Evolutionary conservation across 108 stramenopile species (phyloP), one percentile per base, ranked within the genome.

Genomic region (Epipyxis sp.): DNA sequence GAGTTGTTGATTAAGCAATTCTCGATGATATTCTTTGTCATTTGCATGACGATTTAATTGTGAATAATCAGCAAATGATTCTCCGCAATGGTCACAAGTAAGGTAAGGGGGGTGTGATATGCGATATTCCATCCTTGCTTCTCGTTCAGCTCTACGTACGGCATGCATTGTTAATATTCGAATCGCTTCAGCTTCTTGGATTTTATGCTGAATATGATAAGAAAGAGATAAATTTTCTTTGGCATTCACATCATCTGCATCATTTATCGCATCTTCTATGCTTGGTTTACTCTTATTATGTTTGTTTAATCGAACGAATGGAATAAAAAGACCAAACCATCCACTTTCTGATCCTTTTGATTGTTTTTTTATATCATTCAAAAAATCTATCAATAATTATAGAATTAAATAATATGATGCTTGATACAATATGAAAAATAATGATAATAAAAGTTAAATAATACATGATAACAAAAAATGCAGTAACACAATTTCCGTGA

Each of bases 81-180:
- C n/a, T 39, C 43, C 13, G 50, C 71, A 74, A 10, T 74, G 13
- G n/a, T 3, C 46, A 32, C 71, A 74, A 6, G 27, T 10, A 34
- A 30, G 44, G 27, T 10, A 10, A 32, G 71, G 71, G 25, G 71
- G 71, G 25, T 74, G 71, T 42, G 71, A 37, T 29, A 6, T 6
- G 3, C 71, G 71, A 37, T 42, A 74, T 37, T 74, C 71, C 35
- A 43, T 39, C 71, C 29, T 34, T 32, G 71, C 71, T 29, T 6
- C 32, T 42, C 71, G 3, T 42, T 74, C 71, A 3, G 71, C 50
- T 29, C 6, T 3, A 27, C 25, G n/a, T 42, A 74, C 44, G 41
- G 50, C 71, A 39, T 74, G 27, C 41, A 43, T 42, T 6, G 43
- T 42, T 37, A 74, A 29, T 10, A 74, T 54, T 6, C 16, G 27